Evolutionary conservation across 192 early-diverging fungal species (phyloP), one percentile per base, ranked within the genome.

Genomic region (Gaertneriomyces semiglobifer): DNA sequence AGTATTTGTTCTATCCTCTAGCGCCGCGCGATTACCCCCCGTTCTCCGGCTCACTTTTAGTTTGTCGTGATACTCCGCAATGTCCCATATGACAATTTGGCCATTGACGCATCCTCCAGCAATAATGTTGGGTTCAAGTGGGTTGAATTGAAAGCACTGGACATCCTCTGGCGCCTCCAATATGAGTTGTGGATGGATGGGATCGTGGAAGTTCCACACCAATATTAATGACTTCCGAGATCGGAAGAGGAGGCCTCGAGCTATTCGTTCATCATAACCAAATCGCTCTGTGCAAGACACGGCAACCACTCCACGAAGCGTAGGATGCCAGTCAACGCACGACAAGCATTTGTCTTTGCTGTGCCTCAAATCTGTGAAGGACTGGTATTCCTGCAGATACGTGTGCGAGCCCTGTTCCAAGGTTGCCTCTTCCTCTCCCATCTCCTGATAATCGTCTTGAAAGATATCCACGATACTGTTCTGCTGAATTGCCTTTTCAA

Each of bases 151-250:
- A 62, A 87, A 87, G 44, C 73, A 82, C 8, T 48, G 42, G 3
- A 87, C 64, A 48, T 87, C 85, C 7, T 87, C 85, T 8, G 84
- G 84, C 6, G 84, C 84, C 72, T 87, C 85, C 52, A 87, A 58
- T 11, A 87, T 82, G 1, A 87, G 62, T 75, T 83, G 81, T 14
- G 85, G 85, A 75, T 86, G 81, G 51, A 87, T 87, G 0, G 85
- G 85, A 60, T 87, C 85, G 46, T 80, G 73, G 58, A 87, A 86
- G 65, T 78, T 85, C 85, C 85, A 87, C 7, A 87, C 76, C n/a
- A 87, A 58, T 57, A 87, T 80, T 7, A 84, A 52, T 8, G 74
- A 51, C 54, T 79, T 45, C 44, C 81, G 79, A 11, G 77, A 71
- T 39, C 73, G 55, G 18, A 79, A 60, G 12, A 68, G 57, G 43